Evolutionary conservation across 2,329 filamentous ascomycete genomes (phyloP), one percentile per base, ranked within the genome.

Genomic region (Penicillium polonicum): DNA sequence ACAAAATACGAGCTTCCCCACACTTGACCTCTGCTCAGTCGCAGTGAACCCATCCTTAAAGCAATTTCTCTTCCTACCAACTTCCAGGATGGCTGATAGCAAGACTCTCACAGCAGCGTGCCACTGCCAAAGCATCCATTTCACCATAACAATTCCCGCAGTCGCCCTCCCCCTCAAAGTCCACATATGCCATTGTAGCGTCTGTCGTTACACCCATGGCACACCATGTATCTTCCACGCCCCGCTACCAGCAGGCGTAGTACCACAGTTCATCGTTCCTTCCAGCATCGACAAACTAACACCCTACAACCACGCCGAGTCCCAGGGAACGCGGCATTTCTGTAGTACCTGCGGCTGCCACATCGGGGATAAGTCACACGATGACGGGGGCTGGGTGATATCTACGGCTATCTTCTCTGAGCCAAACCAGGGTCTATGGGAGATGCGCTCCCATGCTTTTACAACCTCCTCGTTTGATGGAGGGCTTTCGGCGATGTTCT

Each of bases 271-370:
- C 38, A 61, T 67, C 12, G 52, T 55, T 1, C 65, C 66, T 3
- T 71, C 68, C 10, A 55, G 50, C 41, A 46, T 58, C 2, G 49
- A 57, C 5, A 57, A 60, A 4, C 39, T 70, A 10, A 69, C 69
- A 13, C 5, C 25, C 4, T 79, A 76, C 52, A 41, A 63, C 3
- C 74, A 71, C 38, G 69, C 73, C 0, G 57, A 68, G 5, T 58
- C 60, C 4, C 56, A 60, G 5, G 63, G 71, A 15, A 73, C 62
- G 25, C 61, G 71, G 5, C 76, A 74, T 59, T 78, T 78, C 60
- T 82, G 79, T 62, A 67, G 67, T 7, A 78, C 70, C 8, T 82
- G 79, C 57, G 79, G 79, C 12, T 75, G 74, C 25, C 74, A 76
- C 10, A 61, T 72, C 7, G 68, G 67, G 12, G 65, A 64, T 27